Evolutionary conservation across 1,284 basidiomycete species (phyloP), one percentile per base, ranked within the genome.

Genomic region (Moniliophthora roreri): DNA sequence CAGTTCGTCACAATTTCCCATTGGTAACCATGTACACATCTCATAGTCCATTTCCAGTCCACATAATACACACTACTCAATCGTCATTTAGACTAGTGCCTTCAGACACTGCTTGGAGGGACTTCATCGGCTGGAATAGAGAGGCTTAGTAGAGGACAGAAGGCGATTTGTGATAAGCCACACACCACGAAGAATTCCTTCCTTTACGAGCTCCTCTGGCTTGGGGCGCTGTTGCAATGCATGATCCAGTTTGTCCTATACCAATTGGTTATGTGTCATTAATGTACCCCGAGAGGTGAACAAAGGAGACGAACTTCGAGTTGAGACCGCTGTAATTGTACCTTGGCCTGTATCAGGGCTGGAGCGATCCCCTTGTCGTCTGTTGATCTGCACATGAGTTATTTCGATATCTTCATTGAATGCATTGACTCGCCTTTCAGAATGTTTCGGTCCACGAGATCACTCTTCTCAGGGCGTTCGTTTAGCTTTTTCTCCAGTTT

Each of bases 401-500:
- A n/a, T 35, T 16, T 16, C 45, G 44, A 42, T 11, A 48, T 20
- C 34, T 20, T 58, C 35, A 34, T 11, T 6, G 28, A 32, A 32
- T 32, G 28, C 11, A 20, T 45, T 21, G 18, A 51, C 73, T 51
- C 55, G 83, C 88, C 84, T 72, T 91, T 91, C 56, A 91, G 77
- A 57, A 91, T 90, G 63, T 88, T 88, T 60, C 84, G 80, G 45
- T 85, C 83, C 56, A 89, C 76, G 39, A 92, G 76, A 53, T 89
- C 84, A 41, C 79, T 68, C 63, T 84, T 82, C 13, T 82, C 78
- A 8, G 84, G 79, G 35, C 88, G 75, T 24, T 78, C 71, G 39
- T 70, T 73, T 49, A 89, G 72, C 42, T 77, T 72, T 63, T 78
- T 80, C 69, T 89, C 87, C 52, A 90, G 75, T 60, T 73, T 75